phyloP scores from a whole-genome alignment of 257 asterid species.

The Oldenlandia corymbosa region DNA sequence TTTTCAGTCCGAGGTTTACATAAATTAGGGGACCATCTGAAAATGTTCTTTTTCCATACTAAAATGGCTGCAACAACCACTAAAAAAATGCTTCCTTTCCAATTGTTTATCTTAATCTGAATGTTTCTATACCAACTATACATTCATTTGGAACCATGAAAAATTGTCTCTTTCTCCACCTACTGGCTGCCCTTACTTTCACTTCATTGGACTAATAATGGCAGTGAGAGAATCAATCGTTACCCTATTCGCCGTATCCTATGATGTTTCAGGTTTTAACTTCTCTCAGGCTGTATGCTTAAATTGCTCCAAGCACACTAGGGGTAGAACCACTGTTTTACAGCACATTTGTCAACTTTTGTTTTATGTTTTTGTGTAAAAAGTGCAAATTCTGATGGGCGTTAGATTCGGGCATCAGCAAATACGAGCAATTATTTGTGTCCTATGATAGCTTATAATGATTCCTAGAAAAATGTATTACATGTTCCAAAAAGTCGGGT shows the following conservation, averaged over 20 bases:
- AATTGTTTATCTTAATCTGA: background rate
- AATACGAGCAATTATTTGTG: background rate
- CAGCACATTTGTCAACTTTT: no score
- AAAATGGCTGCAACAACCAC: no score
- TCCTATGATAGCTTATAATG: background rate
- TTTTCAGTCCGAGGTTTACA: no score
- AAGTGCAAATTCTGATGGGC: background rate
- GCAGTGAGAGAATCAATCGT: constrained; percentile 8
- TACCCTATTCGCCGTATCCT: background rate
- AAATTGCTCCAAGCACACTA: background rate
- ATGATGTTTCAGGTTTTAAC: background rate
- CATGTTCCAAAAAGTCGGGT: background rate
- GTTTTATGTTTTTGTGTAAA: background rate
- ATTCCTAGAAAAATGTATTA: background rate
- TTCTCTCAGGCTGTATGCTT: background rate
- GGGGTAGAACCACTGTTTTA: background rate
- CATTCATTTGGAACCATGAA: background rate
- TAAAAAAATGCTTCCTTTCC: background rate
- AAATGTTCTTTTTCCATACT: no score
- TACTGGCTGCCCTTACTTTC: background rate
- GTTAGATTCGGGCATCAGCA: background rate
- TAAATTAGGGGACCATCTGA: no score
- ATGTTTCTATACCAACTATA: constrained; percentile 2
- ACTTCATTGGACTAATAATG: background rate
- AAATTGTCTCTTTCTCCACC: constrained; percentile 7